Evolutionary conservation across 805 yeast species (phyloP).

Genomic region (Yarrowia sp.): DNA sequence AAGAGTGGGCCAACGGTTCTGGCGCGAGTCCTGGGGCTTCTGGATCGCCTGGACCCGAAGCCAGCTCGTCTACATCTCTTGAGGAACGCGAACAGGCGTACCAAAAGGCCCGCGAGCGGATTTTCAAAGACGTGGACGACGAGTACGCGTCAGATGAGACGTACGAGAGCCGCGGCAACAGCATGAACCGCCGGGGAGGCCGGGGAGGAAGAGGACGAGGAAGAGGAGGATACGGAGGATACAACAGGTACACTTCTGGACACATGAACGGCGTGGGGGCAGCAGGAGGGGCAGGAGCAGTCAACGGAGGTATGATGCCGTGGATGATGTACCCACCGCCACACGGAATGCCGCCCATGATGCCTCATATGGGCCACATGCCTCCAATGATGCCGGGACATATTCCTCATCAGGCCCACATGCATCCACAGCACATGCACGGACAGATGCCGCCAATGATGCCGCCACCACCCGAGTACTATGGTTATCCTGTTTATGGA

Average conservation of each 20-base stretch:
- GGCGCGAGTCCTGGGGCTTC: background rate
- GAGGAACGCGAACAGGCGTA: slow-evolving; percentile 43
- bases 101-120: slow-evolving; percentile 42
- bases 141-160: slow-evolving; percentile 1
- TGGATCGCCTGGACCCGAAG: background rate
- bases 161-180: background rate
- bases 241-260: background rate
- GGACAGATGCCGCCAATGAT: slow-evolving; percentile 2
- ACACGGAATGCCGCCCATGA: slow-evolving; percentile 19
- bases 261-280: background rate
- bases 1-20: background rate
- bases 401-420: background rate
- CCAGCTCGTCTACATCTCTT: slow-evolving; percentile 24
- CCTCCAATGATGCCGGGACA: background rate
- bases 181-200: background rate
- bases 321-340: slow-evolving; percentile 25
- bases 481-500: slow-evolving; percentile 6
- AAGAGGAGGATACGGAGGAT: slow-evolving; percentile 6
- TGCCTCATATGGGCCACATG: slow-evolving; percentile 10
- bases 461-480: slow-evolving; percentile 16
- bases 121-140: slow-evolving; percentile 36
- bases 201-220: background rate
- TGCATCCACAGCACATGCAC: background rate
- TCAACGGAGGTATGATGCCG: background rate
- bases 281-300: background rate